Conservation (phyloP, 257 asterid genomes). For the Solanum corneliomulleri region DNA sequence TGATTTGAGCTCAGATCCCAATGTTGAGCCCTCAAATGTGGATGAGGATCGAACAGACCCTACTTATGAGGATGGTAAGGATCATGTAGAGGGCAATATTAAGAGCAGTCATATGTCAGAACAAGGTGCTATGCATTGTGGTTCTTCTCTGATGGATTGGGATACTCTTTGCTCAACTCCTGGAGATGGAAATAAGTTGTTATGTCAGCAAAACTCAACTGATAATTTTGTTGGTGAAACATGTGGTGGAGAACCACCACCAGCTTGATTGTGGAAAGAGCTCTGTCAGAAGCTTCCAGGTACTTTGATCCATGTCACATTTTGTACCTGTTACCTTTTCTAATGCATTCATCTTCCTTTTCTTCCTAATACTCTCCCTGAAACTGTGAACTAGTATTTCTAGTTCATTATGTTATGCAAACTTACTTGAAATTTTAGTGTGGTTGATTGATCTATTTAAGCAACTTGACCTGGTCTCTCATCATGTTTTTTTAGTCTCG, state of each 20-base stretch:
- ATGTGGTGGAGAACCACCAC: constrained; percentile 55
- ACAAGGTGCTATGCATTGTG: constrained; percentile 21
- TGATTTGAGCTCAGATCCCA: constrained; percentile 62
- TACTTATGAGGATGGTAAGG: constrained; percentile 32
- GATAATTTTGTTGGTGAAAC: constrained; percentile 68
- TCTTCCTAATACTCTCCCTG: background rate
- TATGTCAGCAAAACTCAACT: constrained; percentile 74
- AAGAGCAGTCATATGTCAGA: constrained; percentile 34
- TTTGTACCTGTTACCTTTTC: background rate
- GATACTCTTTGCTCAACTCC: constrained; percentile 32
- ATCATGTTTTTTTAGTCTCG: background rate
- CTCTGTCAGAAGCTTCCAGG: background rate
- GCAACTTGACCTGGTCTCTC: background rate
- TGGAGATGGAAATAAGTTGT: constrained; percentile 40
- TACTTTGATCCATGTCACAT: background rate
- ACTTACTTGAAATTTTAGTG: background rate
- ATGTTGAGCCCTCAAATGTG: constrained; percentile 36
- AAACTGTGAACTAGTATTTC: background rate
- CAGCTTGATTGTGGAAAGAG: constrained; percentile 10
- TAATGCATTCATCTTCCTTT: background rate
- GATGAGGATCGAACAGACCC: constrained; percentile 52
- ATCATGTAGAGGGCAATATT: constrained; percentile 37
- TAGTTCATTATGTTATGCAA: background rate
- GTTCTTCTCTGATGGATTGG: constrained; percentile 27
- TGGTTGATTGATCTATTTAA: background rate